These are phyloP conservation scores for Penicillium cosmopolitanum DNA, from an alignment of 495 filamentous ascomycete species.

Conservation along the genomic window DNA sequence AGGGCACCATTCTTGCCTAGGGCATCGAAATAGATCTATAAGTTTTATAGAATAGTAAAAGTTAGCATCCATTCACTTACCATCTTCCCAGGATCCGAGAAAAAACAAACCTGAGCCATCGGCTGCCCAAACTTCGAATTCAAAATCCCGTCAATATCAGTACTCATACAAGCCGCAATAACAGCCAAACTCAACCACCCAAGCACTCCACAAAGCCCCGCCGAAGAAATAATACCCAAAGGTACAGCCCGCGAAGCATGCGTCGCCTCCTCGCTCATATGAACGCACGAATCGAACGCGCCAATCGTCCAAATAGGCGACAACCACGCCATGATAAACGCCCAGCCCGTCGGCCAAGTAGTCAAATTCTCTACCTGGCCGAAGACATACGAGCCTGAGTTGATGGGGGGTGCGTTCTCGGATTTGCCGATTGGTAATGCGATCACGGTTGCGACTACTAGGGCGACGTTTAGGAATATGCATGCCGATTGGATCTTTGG, in stretches of 20 bases:
- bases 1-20: conserved; percentile 49
- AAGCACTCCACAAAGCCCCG: conserved; percentile 47
- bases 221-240: conserved; percentile 56
- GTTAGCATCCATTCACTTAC: not conserved
- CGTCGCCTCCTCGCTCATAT: conserved; percentile 67
- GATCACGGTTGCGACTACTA: conserved; percentile 67
- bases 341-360: conserved; percentile 63
- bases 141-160: conserved; percentile 37
- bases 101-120: conserved; percentile 45
- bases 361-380: conserved; percentile 56
- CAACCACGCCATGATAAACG: conserved; percentile 69
- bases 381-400: conserved; percentile 45
- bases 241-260: conserved; percentile 67
- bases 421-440: conserved; percentile 63
- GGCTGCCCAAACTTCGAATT: conserved; percentile 45
- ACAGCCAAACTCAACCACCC: conserved; percentile 59
- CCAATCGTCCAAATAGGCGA: conserved; percentile 71
- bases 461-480: conserved; percentile 63
- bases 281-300: conserved; percentile 56
- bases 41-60: not conserved
- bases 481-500: conserved; percentile 66
- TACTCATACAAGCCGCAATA: conserved; percentile 45
- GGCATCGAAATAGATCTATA: conserved; percentile 49
- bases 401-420: conserved; percentile 34
- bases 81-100: not conserved